Percentiles rank a stretch among this genome's conserved stretches.
phyloP scores from a whole-genome alignment of 495 filamentous ascomycete species.

The Amorphotheca resinae region DNA sequence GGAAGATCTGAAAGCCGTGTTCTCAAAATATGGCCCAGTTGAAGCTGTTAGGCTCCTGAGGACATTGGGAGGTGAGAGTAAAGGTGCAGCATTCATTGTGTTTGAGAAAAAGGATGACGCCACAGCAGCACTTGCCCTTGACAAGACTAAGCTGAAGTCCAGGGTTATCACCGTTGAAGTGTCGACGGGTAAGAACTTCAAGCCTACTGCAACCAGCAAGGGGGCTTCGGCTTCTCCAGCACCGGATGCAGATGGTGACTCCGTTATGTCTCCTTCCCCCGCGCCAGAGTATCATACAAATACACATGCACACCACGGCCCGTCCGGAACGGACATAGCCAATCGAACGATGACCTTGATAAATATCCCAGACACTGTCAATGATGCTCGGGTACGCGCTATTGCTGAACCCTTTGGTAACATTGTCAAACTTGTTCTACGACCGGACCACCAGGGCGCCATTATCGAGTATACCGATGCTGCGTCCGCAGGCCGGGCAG shows the following conservation, averaged over 20 bases:
- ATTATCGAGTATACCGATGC: constrained; percentile 69
- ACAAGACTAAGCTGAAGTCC: constrained; percentile 57
- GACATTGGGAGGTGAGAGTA: constrained; percentile 49
- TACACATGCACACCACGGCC: constrained; percentile 10
- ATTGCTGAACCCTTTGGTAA: constrained; percentile 50
- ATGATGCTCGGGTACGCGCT: constrained; percentile 54
- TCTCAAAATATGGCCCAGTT: constrained; percentile 63
- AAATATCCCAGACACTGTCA: constrained; percentile 59
- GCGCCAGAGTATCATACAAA: constrained; percentile 14
- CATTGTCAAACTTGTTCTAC: constrained; percentile 51
- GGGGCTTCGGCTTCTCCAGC: constrained; percentile 27
- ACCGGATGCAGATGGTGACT: constrained; percentile 22
- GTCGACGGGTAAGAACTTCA: constrained; percentile 34
- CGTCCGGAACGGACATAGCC: constrained; percentile 32
- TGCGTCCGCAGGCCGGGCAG: constrained; percentile 59
- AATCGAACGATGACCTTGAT: constrained; percentile 50
- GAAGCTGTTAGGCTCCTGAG: constrained; percentile 50
- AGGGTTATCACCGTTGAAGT: constrained; percentile 58
- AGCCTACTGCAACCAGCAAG: constrained; percentile 22
- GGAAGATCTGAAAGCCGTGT: constrained; percentile 54
- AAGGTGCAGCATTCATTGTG: constrained; percentile 65
- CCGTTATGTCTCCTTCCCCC: constrained; percentile 21
- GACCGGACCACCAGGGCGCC: constrained; percentile 75
- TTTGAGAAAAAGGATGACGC: constrained; percentile 68
- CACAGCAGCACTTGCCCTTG: constrained; percentile 47